These are phyloP conservation scores for Filosporella fistucella DNA, from an alignment of 495 filamentous ascomycete species.

Conservation along the genomic window DNA sequence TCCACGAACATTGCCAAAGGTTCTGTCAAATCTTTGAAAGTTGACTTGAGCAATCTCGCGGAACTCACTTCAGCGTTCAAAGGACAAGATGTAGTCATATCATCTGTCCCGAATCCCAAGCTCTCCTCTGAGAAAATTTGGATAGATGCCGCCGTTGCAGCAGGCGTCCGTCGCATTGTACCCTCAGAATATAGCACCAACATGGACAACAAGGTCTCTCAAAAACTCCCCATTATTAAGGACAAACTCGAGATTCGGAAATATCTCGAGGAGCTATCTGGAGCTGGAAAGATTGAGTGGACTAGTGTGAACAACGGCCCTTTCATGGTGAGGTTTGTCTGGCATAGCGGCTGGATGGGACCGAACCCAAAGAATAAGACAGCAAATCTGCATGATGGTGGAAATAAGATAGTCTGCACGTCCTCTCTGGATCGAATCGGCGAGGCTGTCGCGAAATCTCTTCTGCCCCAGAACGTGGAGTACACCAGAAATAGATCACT, in stretches of 20 bases:
- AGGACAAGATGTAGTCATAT: constrained; percentile 56
- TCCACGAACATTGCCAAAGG: constrained; percentile 32
- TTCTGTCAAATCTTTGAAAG: constrained; percentile 33
- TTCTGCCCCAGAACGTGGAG: constrained; percentile 32
- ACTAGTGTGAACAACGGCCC: constrained; percentile 36
- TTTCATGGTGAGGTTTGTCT: constrained; percentile 43
- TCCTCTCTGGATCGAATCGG: constrained; percentile 36
- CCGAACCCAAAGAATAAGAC: constrained; percentile 30
- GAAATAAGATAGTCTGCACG: constrained; percentile 30
- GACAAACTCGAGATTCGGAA: constrained; percentile 38
- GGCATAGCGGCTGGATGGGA: constrained; percentile 26
- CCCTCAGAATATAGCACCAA: constrained; percentile 59
- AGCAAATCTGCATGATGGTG: constrained; percentile 37
- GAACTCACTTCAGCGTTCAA: constrained; percentile 42
- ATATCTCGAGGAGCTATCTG: constrained; percentile 32
- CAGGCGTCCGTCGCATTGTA: constrained; percentile 55
- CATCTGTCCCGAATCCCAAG: constrained; percentile 33
- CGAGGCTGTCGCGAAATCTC: constrained; percentile 32
- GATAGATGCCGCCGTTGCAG: constrained; percentile 55
- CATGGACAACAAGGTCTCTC: constrained; percentile 26
- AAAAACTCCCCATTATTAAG: constrained; percentile 34
- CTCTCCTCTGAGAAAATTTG: constrained; percentile 39
- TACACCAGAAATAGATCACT: constrained; percentile 43
- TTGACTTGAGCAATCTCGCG: constrained; percentile 48
- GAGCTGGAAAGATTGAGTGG: constrained; percentile 33